These are phyloP conservation scores for Termitomyces sp. DNA, from an alignment of 1,284 basidiomycete genomes.

Conservation along the genomic window DNA sequence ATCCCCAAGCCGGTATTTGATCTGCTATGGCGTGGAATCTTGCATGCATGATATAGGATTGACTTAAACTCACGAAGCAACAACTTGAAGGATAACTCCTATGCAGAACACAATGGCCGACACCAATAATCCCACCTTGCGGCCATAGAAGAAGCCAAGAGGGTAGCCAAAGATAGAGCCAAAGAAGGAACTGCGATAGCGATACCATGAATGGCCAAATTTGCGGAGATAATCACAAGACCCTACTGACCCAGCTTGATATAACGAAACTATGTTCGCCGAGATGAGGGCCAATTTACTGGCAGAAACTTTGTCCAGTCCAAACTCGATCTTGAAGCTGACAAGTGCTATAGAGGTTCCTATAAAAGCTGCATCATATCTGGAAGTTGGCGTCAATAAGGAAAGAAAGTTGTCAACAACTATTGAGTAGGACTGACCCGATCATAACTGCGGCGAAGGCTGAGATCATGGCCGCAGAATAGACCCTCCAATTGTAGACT, in stretches of 20 bases:
- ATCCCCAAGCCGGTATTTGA: slow-evolving; percentile 28
- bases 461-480: slow-evolving; percentile 32
- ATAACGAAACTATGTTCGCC: slow-evolving; percentile 44
- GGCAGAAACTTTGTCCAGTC: slow-evolving; percentile 28
- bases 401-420: not conserved
- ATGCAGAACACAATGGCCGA: slow-evolving; percentile 26
- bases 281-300: slow-evolving; percentile 30
- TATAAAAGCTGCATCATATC: slow-evolving; percentile 42
- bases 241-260: slow-evolving; percentile 33
- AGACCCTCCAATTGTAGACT: slow-evolving; percentile 47
- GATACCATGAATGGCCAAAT: not conserved
- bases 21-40: slow-evolving; percentile 7
- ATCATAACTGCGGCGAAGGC: slow-evolving; percentile 38
- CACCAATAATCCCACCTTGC: slow-evolving; percentile 26
- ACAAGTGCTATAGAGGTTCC: slow-evolving; percentile 36
- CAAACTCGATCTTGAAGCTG: slow-evolving; percentile 41
- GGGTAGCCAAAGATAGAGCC: slow-evolving; percentile 32
- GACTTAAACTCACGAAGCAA: slow-evolving; percentile 20
- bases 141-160: slow-evolving; percentile 27
- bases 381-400: slow-evolving; percentile 5
- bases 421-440: slow-evolving; percentile 25
- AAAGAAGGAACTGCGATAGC: slow-evolving; percentile 27
- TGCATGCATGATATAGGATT: not conserved
- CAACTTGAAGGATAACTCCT: slow-evolving; percentile 28
- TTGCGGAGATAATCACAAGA: not conserved